phyloP scores from a whole-genome alignment of 1,284 basidiomycete species.

The Volvariella surrecta region DNA sequence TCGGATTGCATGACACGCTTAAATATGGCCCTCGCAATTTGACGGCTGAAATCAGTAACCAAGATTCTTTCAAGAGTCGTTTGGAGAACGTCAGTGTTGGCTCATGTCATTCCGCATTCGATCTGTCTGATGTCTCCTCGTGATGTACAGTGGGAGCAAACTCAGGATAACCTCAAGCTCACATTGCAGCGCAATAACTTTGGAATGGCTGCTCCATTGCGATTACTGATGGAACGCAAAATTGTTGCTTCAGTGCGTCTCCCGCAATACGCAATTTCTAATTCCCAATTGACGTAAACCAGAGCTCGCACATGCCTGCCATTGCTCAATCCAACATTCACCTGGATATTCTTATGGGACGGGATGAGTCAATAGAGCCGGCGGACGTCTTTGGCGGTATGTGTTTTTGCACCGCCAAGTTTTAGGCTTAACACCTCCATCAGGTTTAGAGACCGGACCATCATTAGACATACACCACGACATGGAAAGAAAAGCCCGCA shows the following conservation, averaged over 20 bases:
- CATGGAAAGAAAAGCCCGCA: slow-evolving; percentile 61
- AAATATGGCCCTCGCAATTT: slow-evolving; percentile 70
- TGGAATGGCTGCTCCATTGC: slow-evolving; percentile 84
- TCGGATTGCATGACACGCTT: slow-evolving; percentile 76
- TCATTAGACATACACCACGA: slow-evolving; percentile 58
- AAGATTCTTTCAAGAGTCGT: slow-evolving; percentile 48
- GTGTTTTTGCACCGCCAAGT: slow-evolving; percentile 13
- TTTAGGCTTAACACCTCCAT: slow-evolving; percentile 5
- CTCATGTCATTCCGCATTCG: background rate
- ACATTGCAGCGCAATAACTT: slow-evolving; percentile 81
- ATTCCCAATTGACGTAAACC: slow-evolving; percentile 7
- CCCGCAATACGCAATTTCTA: background rate
- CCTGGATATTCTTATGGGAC: slow-evolving; percentile 87
- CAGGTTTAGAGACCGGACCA: slow-evolving; percentile 45
- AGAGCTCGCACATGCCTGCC: slow-evolving; percentile 61
- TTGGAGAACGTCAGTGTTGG: slow-evolving; percentile 54
- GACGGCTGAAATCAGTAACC: slow-evolving; percentile 56
- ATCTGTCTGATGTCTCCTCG: background rate
- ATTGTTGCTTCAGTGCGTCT: slow-evolving; percentile 66
- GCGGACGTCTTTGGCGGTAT: slow-evolving; percentile 68
- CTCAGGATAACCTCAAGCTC: slow-evolving; percentile 83
- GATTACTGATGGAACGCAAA: slow-evolving; percentile 91
- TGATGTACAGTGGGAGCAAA: slow-evolving; percentile 76
- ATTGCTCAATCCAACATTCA: slow-evolving; percentile 70
- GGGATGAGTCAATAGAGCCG: slow-evolving; percentile 74